Base-by-base conservation (phyloP, 305 asterid species). In the Fraxinus nigra region DNA sequence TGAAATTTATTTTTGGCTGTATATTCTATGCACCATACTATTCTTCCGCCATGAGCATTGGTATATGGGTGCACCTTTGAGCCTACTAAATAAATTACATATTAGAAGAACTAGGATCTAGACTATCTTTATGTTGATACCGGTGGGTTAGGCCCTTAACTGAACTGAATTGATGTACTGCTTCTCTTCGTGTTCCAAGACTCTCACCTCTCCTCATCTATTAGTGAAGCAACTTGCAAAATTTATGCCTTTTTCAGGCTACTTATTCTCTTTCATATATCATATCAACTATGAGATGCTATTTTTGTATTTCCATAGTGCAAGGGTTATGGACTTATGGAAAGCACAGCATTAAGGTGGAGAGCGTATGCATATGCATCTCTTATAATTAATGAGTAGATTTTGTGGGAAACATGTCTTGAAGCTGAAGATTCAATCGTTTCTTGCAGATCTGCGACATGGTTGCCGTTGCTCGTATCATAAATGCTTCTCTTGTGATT, bases 401-500 rank as follows among this genome's bases (percentile, higher is more conserved):
- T 70, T 43, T 43, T 35, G 63, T 67, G 14, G 14, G 70, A 61
- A n/a, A 70, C 48, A 82, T 76, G 70, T 74, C 75, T 75, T 59
- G 77, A 61, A 81, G 54, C 35, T 75, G 77, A 69, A 82, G 48
- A 56, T 76, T 24, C 70, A 34, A 34, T 75, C 77, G 40, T 69
- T 85, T 75, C 78, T 83, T 88, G 91, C 90, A 95, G 99, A 95
- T 95, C 85, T 94, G 99, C 80, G 99, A 95, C 87, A 95, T 95
- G 99, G 99, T 95, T 87, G 98, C 97, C 84, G 94, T 95, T 85
- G 97, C 99, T 75, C 97, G 93, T 61, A 89, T 95, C 75, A 90
- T 95, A 84, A 94, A 95, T 89, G 99, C 98, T 35, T 94, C 99
- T 54, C 97, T 95, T 26, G 97, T 95, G 89, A 94, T 95, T 88